phyloP scores from a whole-genome alignment of 1,284 basidiomycete genomes.

The Melanopsichium pennsylvanicum region DNA sequence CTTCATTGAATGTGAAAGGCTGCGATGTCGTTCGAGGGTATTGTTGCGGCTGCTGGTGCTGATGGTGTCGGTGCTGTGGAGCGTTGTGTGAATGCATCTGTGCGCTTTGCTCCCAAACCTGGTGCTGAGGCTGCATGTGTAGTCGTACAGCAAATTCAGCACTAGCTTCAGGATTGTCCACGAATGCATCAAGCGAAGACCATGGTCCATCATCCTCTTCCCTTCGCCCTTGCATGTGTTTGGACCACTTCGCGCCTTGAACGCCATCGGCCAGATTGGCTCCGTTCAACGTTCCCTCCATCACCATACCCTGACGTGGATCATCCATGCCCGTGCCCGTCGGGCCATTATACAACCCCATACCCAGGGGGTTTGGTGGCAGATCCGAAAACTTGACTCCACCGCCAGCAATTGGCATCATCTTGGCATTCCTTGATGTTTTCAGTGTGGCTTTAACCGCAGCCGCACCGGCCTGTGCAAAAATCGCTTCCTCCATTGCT shows the following conservation, averaged over 20 bases:
- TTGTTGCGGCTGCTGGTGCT: too few relatives aligned
- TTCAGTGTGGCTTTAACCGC: conserved; percentile 7
- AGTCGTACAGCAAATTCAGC: conserved; percentile 37
- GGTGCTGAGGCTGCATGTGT: conserved; percentile 15
- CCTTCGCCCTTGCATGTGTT: conserved; percentile 44
- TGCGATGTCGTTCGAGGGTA: too few relatives aligned
- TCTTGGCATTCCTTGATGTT: not conserved
- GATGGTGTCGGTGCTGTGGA: not conserved
- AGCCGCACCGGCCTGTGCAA: conserved; percentile 43
- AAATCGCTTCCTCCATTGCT: conserved; percentile 49
- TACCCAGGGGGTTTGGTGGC: conserved; percentile 10
- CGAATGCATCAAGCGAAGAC: conserved; percentile 53
- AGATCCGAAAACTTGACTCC: conserved; percentile 20
- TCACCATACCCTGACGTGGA: too few relatives aligned
- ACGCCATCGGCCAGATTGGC: too few relatives aligned
- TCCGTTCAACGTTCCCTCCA: too few relatives aligned
- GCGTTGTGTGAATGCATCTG: conserved; percentile 5
- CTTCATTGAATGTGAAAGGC: not conserved
- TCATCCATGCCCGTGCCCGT: too few relatives aligned
- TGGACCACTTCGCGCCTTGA: conserved; percentile 41
- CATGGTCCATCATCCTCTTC: conserved; percentile 50
- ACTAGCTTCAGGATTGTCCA: conserved; percentile 38
- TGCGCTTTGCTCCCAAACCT: conserved; percentile 12
- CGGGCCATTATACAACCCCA: not conserved
- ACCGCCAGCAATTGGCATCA: conserved; percentile 7